phyloP scores from a whole-genome alignment of 805 yeast species.

The Ogataea paradorogensis region DNA sequence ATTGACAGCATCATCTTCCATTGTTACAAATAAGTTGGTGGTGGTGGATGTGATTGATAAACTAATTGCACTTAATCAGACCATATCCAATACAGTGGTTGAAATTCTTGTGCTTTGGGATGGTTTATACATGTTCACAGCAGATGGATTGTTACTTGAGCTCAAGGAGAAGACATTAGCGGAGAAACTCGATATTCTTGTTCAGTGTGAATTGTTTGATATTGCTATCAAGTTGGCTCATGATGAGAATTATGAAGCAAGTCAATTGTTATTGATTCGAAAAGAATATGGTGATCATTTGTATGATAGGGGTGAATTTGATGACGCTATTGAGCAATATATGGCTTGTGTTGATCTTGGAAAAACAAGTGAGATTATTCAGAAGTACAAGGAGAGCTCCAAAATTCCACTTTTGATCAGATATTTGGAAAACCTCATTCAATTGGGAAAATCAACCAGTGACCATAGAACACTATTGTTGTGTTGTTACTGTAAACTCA shows the following conservation, averaged over 20 bases:
- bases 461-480: conserved; percentile 81
- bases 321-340: conserved; percentile 73
- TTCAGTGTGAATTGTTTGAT: conserved; percentile 66
- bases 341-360: conserved; percentile 46
- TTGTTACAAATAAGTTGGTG: conserved; percentile 51
- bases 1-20: conserved; percentile 23
- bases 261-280: conserved; percentile 41
- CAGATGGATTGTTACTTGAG: conserved; percentile 73
- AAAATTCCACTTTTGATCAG: conserved; percentile 61
- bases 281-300: conserved; percentile 69
- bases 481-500: conserved; percentile 77
- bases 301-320: conserved; percentile 60
- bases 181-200: conserved; percentile 66
- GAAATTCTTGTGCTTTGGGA: conserved; percentile 57
- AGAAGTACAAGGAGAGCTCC: conserved; percentile 74
- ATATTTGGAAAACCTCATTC: conserved; percentile 61
- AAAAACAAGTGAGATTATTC: conserved; percentile 72
- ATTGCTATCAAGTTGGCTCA: conserved; percentile 71
- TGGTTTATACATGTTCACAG: conserved; percentile 57
- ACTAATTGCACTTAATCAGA: conserved; percentile 64
- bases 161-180: conserved; percentile 62
- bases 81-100: conserved; percentile 62
- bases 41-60: conserved; percentile 70
- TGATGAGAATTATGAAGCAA: conserved; percentile 25
- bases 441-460: conserved; percentile 53